Evolutionary conservation across 2,329 filamentous ascomycete species (phyloP).

Genomic region (Fusarium pseudocircinatum): DNA sequence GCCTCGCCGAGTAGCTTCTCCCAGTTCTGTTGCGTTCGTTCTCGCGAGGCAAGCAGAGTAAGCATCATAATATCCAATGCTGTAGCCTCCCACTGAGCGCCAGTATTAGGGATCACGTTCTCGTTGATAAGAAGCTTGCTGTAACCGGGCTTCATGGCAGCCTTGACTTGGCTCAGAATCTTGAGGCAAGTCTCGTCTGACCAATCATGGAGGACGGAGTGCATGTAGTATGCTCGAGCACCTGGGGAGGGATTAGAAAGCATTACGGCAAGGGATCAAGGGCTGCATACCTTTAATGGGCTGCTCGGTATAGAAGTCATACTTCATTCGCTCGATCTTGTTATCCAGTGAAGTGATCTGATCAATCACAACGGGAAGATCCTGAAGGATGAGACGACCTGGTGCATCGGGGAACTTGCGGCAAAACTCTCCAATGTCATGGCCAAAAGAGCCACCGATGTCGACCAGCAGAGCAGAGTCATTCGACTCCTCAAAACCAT

Average conservation of each 20-base stretch:
- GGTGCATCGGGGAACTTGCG: slow-evolving; percentile 49
- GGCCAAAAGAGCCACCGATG: slow-evolving; percentile 49
- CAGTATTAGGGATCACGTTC: slow-evolving; percentile 48
- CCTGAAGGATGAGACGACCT: slow-evolving; percentile 59
- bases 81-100: slow-evolving; percentile 50
- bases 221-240: slow-evolving; percentile 53
- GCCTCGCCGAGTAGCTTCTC: slow-evolving; percentile 44
- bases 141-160: slow-evolving; percentile 51
- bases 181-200: slow-evolving; percentile 46
- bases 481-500: slow-evolving; percentile 41
- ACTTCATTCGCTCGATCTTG: slow-evolving; percentile 48
- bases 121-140: slow-evolving; percentile 53
- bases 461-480: slow-evolving; percentile 47
- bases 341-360: slow-evolving; percentile 44
- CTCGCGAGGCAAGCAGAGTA: slow-evolving; percentile 42
- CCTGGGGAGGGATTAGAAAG: slow-evolving; percentile 34
- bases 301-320: slow-evolving; percentile 59
- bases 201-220: slow-evolving; percentile 55
- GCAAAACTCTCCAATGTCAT: slow-evolving; percentile 48
- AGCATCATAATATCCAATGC: slow-evolving; percentile 52
- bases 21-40: slow-evolving; percentile 52
- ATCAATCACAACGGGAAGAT: slow-evolving; percentile 53
- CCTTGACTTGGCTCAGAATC: slow-evolving; percentile 46
- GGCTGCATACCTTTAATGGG: slow-evolving; percentile 51
- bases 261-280: background rate